Evolutionary conservation across 2,329 filamentous ascomycete genomes (phyloP), one percentile per base, ranked within the genome.

Genomic region (Aspergillus pseudoterreus): DNA sequence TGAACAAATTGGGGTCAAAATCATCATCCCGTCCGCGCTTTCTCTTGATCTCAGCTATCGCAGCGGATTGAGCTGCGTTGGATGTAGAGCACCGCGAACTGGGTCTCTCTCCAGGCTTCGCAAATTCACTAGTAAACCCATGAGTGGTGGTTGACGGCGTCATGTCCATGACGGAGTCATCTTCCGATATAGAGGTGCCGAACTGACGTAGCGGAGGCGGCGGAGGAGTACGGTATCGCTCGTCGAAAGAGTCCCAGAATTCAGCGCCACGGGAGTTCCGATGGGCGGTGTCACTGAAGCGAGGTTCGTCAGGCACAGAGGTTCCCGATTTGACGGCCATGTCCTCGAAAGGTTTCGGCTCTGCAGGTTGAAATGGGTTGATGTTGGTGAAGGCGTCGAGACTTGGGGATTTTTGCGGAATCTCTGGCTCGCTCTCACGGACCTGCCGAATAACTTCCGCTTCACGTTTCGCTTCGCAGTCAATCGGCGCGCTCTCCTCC

Each of bases 371-470:
- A 38, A 58, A 55, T 2, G 80, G 77, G n/a, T 80, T 82, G 35
- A 77, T 69, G 12, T 80, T 75, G 12, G 80, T 76, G 52, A 79
- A 64, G 48, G 78, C 70, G 21, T 53, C 49, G 15, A 67, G 45
- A 1, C 57, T 60, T 44, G 78, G 66, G 10, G 71, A 69, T 58
- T 49, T 75, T 63, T 60, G 68, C 68, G 52, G 69, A 12, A 84
- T 73, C 45, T 84, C 83, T 56, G 86, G 81, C 63, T 96, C 92
- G 61, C 87, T 92, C 69, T 97, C 94, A 39, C 91, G 87, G 24
- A 97, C 92, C 71, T 96, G 94, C 46, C 90, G 88, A 56, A 99
- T 90, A 4, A 97, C 94, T 71, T 97, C 92, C 35, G 92, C 91
- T 75, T 99, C 94, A 36, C 91, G 86, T 47, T 88, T 86, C 51